Evolutionary conservation across 2,329 filamentous ascomycete genomes (phyloP), one percentile per base, ranked within the genome.

Genomic region (Paraphaeosphaeria minitans): DNA sequence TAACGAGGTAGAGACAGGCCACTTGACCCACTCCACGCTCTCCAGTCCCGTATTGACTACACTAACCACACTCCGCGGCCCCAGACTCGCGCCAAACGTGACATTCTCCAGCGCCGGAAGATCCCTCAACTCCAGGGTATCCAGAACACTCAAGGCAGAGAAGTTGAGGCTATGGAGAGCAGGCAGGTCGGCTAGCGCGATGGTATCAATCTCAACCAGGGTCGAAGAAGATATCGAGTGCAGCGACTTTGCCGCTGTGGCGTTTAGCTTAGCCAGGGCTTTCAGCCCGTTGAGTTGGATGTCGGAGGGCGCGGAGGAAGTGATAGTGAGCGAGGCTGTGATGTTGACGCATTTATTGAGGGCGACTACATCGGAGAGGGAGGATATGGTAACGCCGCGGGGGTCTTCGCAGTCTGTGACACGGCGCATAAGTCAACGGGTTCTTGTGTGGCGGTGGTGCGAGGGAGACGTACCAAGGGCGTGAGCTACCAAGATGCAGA

Each of bases 11-110:
- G 57, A 55, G 4, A 70, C 57, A 6, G 67, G 66, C 67, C 67
- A 69, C 16, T 37, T 61, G 12, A 70, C 33, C 67, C 67, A 70
- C 7, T 66, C 62, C 48, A 70, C 31, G 27, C 41, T 64, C 46
- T 65, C 61, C 2, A 70, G 27, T 1, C 54, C 54, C 1, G 66
- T 69, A 14, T 64, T 60, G 12, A 56, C 29, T n/a, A 70, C 48
- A 3, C 12, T 24, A 1, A 21, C 48, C 8, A 27, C 21, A 14
- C 3, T 41, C 9, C 33, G 4, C 16, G 48, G 48, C 12, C 48
- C 48, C 7, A 51, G 33, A 2, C 29, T 29, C 27, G 4, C 6
- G 2, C 48, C 48, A 19, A 70, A 57, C 1, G 33, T 60, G 33
- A 55, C 62, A 2, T 53, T 39, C 12, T 62, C 54, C 3, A 70